phyloP scores from a whole-genome alignment of 768 basidiomycete genomes.

The Leucocoprinus birnbaumii region DNA sequence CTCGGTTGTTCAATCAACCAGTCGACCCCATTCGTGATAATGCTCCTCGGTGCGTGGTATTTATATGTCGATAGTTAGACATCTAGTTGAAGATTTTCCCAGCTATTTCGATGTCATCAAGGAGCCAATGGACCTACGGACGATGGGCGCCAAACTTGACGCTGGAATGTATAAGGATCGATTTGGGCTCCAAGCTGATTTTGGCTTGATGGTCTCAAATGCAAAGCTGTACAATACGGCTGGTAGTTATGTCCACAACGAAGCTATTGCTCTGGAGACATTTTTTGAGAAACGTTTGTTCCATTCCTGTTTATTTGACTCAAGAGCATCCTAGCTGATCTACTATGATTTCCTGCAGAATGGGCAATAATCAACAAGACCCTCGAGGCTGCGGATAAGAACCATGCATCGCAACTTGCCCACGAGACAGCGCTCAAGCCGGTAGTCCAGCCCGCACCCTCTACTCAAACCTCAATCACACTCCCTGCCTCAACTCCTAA shows the following conservation, averaged over 20 bases:
- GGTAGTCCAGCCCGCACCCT: not conserved
- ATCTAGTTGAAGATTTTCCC: slow-evolving; percentile 13
- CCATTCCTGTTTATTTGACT: not conserved
- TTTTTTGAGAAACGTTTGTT: slow-evolving; percentile 85
- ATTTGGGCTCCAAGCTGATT: slow-evolving; percentile 81
- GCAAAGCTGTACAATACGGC: slow-evolving; percentile 81
- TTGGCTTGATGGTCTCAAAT: slow-evolving; percentile 85
- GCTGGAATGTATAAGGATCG: slow-evolving; percentile 84
- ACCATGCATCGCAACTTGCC: slow-evolving; percentile 25
- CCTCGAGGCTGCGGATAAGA: slow-evolving; percentile 61
- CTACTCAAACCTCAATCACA: slow-evolving; percentile 24
- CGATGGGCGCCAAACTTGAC: slow-evolving; percentile 83
- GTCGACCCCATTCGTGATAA: slow-evolving; percentile 95
- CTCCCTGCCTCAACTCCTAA: slow-evolving; percentile 41
- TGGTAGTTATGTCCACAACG: slow-evolving; percentile 69
- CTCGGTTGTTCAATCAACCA: slow-evolving; percentile 75
- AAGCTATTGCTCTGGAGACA: slow-evolving; percentile 70
- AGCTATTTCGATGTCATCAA: slow-evolving; percentile 92
- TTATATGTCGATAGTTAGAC: not conserved
- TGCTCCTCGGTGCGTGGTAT: slow-evolving; percentile 69
- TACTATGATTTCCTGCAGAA: slow-evolving; percentile 40
- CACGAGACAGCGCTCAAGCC: slow-evolving; percentile 10
- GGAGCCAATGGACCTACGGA: slow-evolving; percentile 92
- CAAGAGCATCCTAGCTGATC: slow-evolving; percentile 1
- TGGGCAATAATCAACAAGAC: slow-evolving; percentile 90